Evolutionary conservation across 169 alveolate genomes (phyloP).

Genomic region (Plasmodium gallinaceum): DNA sequence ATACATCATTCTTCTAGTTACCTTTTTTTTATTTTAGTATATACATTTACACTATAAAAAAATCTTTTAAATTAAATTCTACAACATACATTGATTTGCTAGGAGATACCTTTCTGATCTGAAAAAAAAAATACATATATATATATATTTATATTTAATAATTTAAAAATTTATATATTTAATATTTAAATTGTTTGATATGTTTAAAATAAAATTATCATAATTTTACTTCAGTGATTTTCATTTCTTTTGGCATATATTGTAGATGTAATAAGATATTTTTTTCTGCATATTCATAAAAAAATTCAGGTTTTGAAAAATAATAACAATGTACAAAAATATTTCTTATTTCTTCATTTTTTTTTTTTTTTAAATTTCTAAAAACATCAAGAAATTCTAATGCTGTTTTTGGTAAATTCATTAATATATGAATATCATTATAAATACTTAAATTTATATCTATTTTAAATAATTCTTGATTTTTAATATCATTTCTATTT

Average conservation of each 20-base stretch:
- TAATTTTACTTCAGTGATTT: conserved; percentile 48
- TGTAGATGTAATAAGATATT: conserved; percentile 37
- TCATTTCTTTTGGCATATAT: conserved; percentile 40
- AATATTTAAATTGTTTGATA: neutral
- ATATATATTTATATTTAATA: neutral
- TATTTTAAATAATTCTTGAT: conserved; percentile 47
- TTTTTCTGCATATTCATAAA: conserved; percentile 62
- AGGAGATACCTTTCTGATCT: conserved; percentile 75
- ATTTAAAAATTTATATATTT: neutral
- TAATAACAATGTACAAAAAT: conserved; percentile 55
- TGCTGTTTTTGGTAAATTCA: conserved; percentile 93
- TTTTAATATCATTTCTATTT: neutral
- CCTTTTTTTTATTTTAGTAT: too few species aligned
- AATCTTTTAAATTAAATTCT: conserved; percentile 68
- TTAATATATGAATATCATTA: conserved; percentile 88
- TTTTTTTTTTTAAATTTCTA: conserved; percentile 14
- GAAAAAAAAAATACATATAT: conserved; percentile 3
- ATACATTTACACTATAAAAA: neutral
- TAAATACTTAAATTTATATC: conserved; percentile 76
- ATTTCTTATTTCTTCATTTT: conserved; percentile 34
- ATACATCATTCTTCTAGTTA: too few species aligned
- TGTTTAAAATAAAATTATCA: neutral
- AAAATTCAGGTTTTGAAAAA: conserved; percentile 58
- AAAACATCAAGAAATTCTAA: conserved; percentile 89
- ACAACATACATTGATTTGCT: conserved; percentile 69